A percentile compares a stretch with the other conserved stretches of the same genome.
Conservation (phyloP, 495 filamentous ascomycete species). For the Apodospora peruviana region DNA sequence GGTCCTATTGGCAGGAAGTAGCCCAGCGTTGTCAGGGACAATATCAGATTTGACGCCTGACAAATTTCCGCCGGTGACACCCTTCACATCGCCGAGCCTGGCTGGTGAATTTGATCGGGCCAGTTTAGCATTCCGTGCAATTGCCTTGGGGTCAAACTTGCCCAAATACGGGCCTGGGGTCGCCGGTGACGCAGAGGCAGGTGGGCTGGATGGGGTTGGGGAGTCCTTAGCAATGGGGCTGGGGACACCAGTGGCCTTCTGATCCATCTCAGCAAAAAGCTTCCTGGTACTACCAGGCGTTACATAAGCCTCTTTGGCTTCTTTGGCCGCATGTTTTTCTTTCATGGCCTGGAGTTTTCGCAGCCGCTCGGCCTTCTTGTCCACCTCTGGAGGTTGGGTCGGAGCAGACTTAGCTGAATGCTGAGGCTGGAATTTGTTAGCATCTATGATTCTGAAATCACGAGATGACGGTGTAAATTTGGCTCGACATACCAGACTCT, state of each 20-base stretch:
- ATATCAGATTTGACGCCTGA: background rate
- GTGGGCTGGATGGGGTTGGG: conserved; percentile 50
- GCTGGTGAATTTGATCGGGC: conserved; percentile 36
- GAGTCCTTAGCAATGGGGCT: conserved; percentile 50
- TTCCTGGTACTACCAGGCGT: conserved; percentile 56
- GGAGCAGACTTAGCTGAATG: conserved; percentile 49
- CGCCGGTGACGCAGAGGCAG: conserved; percentile 35
- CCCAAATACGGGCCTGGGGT: conserved; percentile 55
- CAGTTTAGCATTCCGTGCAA: conserved; percentile 65
- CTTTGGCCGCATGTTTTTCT: conserved; percentile 77
- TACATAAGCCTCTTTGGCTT: conserved; percentile 68
- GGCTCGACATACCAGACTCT: conserved; percentile 41
- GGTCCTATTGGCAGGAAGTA: conserved; percentile 31
- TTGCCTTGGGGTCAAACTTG: conserved; percentile 87
- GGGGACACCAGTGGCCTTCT: conserved; percentile 55
- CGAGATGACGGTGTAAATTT: background rate
- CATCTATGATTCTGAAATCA: background rate
- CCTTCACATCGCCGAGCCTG: conserved; percentile 33
- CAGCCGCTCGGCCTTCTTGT: conserved; percentile 77
- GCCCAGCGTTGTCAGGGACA: conserved; percentile 14
- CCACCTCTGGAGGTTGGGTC: conserved; percentile 59
- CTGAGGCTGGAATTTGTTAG: conserved; percentile 12
- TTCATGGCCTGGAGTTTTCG: conserved; percentile 91
- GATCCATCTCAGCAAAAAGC: conserved; percentile 71
- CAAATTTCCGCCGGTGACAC: conserved; percentile 26